A percentile compares a stretch with the other conserved stretches of the same genome.
These are phyloP conservation scores for Tirmania nivea DNA, from an alignment of 495 filamentous ascomycete genomes.

Conservation along the genomic window DNA sequence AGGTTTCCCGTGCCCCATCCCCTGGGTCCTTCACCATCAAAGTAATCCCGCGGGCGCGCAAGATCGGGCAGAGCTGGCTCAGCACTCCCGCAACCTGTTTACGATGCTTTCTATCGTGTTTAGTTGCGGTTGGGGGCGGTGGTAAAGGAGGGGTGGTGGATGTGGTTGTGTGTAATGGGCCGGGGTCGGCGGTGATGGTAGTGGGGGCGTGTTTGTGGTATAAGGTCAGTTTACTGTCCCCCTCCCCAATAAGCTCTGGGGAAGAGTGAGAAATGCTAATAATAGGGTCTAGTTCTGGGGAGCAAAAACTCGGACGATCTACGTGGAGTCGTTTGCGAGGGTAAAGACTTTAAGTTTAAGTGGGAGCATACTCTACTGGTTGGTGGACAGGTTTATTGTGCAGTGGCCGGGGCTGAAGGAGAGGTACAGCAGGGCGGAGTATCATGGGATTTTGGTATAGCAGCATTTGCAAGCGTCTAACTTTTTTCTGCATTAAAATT, in stretches of 20 bases:
- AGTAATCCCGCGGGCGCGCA: constrained; percentile 40
- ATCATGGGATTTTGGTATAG: constrained; percentile 16
- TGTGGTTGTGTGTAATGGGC: constrained; percentile 70
- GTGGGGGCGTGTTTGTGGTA: constrained; percentile 44
- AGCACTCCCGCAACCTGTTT: constrained; percentile 28
- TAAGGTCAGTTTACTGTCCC: constrained; percentile 30
- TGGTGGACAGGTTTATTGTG: constrained; percentile 48
- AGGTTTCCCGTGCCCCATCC: constrained; percentile 20
- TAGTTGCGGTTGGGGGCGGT: constrained; percentile 2
- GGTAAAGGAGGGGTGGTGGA: constrained; percentile 29
- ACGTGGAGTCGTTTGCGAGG: constrained; percentile 81
- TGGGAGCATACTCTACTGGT: constrained; percentile 42
- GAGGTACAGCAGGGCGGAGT: constrained; percentile 13
- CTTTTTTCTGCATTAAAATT: constrained; percentile 22
- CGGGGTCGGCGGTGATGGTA: constrained; percentile 65
- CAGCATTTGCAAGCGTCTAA: constrained; percentile 18
- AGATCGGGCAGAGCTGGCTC: constrained; percentile 40
- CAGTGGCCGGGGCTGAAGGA: constrained; percentile 34
- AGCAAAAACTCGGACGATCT: constrained; percentile 46
- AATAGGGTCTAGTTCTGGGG: constrained; percentile 12
- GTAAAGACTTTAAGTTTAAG: constrained; percentile 59
- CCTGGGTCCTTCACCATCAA: constrained; percentile 12
- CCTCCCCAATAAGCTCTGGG: neutral
- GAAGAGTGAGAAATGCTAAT: no score
- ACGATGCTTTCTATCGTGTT: constrained; percentile 9